Conservation (phyloP, 805 yeast species). For the Torulaspora franciscae region DNA sequence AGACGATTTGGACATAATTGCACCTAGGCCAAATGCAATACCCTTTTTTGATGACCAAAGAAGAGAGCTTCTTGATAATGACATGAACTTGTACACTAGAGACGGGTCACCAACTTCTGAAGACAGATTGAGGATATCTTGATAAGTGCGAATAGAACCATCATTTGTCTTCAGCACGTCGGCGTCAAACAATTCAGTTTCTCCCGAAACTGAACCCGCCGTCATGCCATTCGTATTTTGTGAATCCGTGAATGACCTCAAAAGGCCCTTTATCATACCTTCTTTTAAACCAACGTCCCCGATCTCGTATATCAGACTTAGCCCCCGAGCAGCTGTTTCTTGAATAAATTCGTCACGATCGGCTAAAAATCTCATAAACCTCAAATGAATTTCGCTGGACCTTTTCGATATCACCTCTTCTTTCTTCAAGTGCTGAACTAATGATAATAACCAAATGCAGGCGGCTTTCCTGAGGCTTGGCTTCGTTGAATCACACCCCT, state of each 20-base stretch:
- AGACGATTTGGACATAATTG: constrained; percentile 73
- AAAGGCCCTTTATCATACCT: constrained; percentile 62
- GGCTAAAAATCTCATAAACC: constrained; percentile 73
- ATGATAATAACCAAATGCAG: constrained; percentile 79
- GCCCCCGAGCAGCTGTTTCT: constrained; percentile 86
- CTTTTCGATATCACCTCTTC: constrained; percentile 37
- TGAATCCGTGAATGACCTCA: constrained; percentile 74
- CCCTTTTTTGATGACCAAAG: constrained; percentile 93
- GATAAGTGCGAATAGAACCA: constrained; percentile 85
- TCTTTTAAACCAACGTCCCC: constrained; percentile 68
- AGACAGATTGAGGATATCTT: constrained; percentile 81
- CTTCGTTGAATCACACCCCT: constrained; percentile 55
- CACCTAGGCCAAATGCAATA: constrained; percentile 87
- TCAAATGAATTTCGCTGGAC: constrained; percentile 60
- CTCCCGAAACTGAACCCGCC: constrained; percentile 68
- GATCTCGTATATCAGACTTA: constrained; percentile 72
- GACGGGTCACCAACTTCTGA: constrained; percentile 95
- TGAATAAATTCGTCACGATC: constrained; percentile 85
- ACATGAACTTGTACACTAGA: constrained; percentile 89
- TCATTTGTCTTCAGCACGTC: constrained; percentile 76
- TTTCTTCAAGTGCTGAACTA: constrained; percentile 68
- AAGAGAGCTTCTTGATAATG: constrained; percentile 79
- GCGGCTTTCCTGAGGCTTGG: constrained; percentile 71
- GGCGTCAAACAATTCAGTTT: constrained; percentile 79
- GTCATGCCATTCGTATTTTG: constrained; percentile 39